A percentile compares a stretch with the other conserved stretches of the same genome.
Conservation (phyloP, 2,329 filamentous ascomycete genomes). For the Epichloe sp. region DNA sequence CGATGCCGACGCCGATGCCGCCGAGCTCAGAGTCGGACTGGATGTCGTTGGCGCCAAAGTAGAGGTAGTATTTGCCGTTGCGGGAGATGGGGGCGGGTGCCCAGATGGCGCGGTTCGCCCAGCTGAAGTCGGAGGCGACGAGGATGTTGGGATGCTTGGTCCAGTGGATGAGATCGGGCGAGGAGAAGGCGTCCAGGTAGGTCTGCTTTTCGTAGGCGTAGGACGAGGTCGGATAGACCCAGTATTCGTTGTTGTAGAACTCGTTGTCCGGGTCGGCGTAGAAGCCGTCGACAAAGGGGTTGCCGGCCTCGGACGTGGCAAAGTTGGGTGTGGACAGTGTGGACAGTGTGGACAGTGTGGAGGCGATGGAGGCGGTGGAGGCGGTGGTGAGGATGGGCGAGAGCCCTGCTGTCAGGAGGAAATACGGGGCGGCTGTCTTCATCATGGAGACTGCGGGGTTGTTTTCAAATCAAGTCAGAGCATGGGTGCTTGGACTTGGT, state of each 20-base stretch:
- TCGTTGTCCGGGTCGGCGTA: constrained; percentile 38
- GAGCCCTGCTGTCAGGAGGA: too few species aligned
- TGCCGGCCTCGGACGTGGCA: constrained; percentile 20
- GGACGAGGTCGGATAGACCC: constrained; percentile 35
- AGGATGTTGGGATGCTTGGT: constrained; percentile 32
- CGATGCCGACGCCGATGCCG: constrained; percentile 23
- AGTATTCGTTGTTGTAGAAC: constrained; percentile 31
- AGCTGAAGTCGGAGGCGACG: constrained; percentile 18
- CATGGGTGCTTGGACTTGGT: too few species aligned
- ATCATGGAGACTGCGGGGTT: neutral
- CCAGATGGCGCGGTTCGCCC: constrained; percentile 34
- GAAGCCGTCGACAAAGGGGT: constrained; percentile 35
- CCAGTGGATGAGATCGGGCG: constrained; percentile 34
- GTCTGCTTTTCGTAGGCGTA: constrained; percentile 31
- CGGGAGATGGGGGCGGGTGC: constrained; percentile 31
- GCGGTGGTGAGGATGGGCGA: neutral
- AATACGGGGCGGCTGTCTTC: too few species aligned
- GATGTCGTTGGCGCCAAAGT: constrained; percentile 37
- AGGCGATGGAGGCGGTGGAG: neutral
- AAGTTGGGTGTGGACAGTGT: too few species aligned
- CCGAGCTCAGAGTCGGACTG: constrained; percentile 23
- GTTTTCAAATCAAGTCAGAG: neutral
- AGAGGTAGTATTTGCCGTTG: constrained; percentile 34
- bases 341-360: neutral
- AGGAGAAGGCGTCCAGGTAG: constrained; percentile 38